Percentiles rank a stretch among this genome's conserved stretches.
These are phyloP conservation scores for Pseudozyma hubeiensis DNA, from an alignment of 1,284 basidiomycete species.

Conservation along the genomic window DNA sequence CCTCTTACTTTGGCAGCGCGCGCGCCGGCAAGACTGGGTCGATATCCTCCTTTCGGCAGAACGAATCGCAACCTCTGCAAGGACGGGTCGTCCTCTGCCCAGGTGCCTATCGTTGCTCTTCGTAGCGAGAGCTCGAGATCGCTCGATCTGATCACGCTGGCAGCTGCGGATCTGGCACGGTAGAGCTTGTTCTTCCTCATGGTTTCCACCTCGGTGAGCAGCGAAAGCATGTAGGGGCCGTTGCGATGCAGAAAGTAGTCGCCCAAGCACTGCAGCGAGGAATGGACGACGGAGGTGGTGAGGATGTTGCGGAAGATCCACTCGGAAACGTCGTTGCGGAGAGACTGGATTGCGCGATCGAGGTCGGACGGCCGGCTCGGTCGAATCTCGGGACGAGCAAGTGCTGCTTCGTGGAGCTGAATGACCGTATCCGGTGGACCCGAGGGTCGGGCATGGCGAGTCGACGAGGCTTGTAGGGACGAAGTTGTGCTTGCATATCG, in stretches of 20 bases:
- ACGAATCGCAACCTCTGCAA: conserved; percentile 44
- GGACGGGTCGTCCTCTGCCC: conserved; percentile 54
- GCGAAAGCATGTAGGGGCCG: conserved; percentile 82
- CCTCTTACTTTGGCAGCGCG: conserved; percentile 35
- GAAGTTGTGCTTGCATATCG: conserved; percentile 62
- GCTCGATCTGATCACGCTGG: conserved; percentile 43
- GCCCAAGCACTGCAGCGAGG: conserved; percentile 77
- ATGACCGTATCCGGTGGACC: conserved; percentile 44
- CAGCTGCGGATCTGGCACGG: conserved; percentile 77
- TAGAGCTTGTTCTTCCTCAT: conserved; percentile 72
- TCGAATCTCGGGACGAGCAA: conserved; percentile 17
- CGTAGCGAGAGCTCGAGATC: conserved; percentile 55
- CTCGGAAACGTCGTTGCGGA: conserved; percentile 80
- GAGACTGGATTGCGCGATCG: conserved; percentile 71
- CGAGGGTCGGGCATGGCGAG: conserved; percentile 10
- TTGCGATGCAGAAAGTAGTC: conserved; percentile 80
- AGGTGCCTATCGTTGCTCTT: conserved; percentile 48
- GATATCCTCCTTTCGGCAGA: conserved; percentile 39
- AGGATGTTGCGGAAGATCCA: conserved; percentile 92
- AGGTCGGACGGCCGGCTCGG: conserved; percentile 40
- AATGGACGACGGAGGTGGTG: conserved; percentile 82
- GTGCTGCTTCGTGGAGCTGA: conserved; percentile 31
- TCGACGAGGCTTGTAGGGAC: conserved; percentile 1
- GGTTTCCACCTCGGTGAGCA: conserved; percentile 77
- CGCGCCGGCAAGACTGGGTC: conserved; percentile 27